Base-by-base conservation (phyloP, 2,329 filamentous ascomycete genomes). In the Exophiala sp. region DNA sequence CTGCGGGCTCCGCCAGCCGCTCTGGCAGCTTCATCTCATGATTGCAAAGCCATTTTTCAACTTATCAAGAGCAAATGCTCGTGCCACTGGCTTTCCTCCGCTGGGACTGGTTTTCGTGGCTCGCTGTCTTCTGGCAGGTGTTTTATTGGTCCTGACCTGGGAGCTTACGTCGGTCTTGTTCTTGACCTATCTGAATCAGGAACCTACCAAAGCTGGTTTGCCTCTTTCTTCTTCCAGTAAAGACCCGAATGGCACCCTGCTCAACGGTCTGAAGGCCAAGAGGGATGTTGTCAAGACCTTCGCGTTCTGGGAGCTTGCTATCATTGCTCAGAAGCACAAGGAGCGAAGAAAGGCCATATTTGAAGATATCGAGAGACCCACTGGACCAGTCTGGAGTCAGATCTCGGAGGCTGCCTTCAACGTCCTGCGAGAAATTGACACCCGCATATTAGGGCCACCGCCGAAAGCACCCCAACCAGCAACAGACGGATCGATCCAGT, bases 301-400 rank as follows among this genome's bases (percentile, higher is more conserved):
- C 66, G 90, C 91, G 13, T 85, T 95, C 67, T 95, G 90, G 90
- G 91, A 97, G 64, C 73, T 96, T 22, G 81, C 82, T 23, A 76
- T 87, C 48, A 95, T 96, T 59, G 83, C 86, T 30, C 79, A 85
- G 49, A 78, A 81, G 46, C 90, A 86, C 56, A 76, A 83, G 13
- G 76, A 81, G n/a, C 82, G 89, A 27, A 80, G 91, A 45, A 86
- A 85, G 66, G 80, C 81, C 16, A 88, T 97, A 48, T 96, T 87
- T 67, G 81, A 83, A 50, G 91, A 97, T 60, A 86, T 95, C 54
- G 88, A 95, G 59, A 85, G 89, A 53, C 80, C 81, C 46, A 85
- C 84, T 38, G 88, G 85, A 0, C 78, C 87, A 1, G 83, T 86
- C 58, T 95, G 88, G 87, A 81, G 82, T 7, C 88, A 95, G 61